Evolutionary conservation across 768 basidiomycete species (phyloP).

Genomic region (Amanita subjunquillea): DNA sequence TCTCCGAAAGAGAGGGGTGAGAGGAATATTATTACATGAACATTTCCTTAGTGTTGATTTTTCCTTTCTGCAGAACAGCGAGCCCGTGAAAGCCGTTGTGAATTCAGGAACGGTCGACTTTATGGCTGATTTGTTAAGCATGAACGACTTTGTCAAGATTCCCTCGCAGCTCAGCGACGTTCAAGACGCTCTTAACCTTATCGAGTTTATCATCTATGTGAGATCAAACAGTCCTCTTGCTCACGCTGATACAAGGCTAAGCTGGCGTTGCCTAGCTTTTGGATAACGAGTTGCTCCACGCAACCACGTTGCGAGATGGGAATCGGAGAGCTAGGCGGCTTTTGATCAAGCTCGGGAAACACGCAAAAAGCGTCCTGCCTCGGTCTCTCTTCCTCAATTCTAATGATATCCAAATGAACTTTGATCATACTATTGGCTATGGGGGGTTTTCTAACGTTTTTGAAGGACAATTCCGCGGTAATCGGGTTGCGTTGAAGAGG

Average conservation of each 20-base stretch:
- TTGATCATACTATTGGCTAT: not conserved
- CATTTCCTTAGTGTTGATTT: not conserved
- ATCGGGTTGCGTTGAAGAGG: not conserved
- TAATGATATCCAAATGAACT: not conserved
- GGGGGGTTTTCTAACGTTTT: not conserved
- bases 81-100: not conserved
- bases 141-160: not conserved
- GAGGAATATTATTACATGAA: not conserved
- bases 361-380: not conserved
- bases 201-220: not conserved
- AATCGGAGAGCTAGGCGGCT: conserved; percentile 1
- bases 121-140: not conserved
- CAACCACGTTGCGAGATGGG: not conserved
- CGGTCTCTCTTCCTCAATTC: not conserved
- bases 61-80: not conserved
- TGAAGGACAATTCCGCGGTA: not conserved
- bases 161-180: not conserved
- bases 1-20: not conserved
- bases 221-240: not conserved
- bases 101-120: not conserved
- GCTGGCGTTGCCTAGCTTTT: not conserved
- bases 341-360: not conserved
- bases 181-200: not conserved
- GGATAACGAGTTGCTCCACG: not conserved
- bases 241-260: not conserved